These are phyloP conservation scores for Ploettnerulaceae sp. DNA, from an alignment of 2,329 filamentous ascomycete genomes.

Conservation along the genomic window DNA sequence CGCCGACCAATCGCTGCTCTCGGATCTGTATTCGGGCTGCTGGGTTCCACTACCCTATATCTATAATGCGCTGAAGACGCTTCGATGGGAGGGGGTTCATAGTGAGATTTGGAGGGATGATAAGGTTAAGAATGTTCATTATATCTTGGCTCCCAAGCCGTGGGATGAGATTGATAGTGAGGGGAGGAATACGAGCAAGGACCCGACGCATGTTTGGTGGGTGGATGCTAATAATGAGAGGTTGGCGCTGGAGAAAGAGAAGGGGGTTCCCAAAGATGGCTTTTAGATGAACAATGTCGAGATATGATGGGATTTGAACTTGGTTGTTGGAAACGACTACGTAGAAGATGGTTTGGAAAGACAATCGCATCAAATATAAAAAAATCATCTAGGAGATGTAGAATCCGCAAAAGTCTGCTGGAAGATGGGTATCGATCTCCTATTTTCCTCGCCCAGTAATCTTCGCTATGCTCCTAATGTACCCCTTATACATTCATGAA, in stretches of 20 bases:
- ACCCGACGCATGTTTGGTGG: conserved; percentile 54
- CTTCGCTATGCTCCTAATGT: conserved; percentile 14
- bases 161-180: conserved; percentile 49
- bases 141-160: conserved; percentile 57
- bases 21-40: conserved; percentile 48
- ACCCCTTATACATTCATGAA: conserved; percentile 12
- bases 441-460: conserved; percentile 6
- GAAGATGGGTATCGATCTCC: conserved; percentile 23
- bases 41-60: conserved; percentile 56
- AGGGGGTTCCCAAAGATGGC: conserved; percentile 29
- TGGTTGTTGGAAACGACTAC: background rate
- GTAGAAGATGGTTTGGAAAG: background rate
- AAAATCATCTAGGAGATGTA: no score
- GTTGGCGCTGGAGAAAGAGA: conserved; percentile 32
- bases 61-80: conserved; percentile 60
- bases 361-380: background rate
- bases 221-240: conserved; percentile 43
- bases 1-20: conserved; percentile 55
- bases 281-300: conserved; percentile 15
- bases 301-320: background rate
- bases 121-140: conserved; percentile 56
- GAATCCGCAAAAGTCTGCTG: background rate
- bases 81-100: conserved; percentile 51
- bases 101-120: conserved; percentile 53
- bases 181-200: conserved; percentile 38